Percentiles rank a stretch among this genome's conserved stretches.
These are phyloP conservation scores for Betula pendula DNA, from an alignment of 306 rosid species.

Conservation along the genomic window DNA sequence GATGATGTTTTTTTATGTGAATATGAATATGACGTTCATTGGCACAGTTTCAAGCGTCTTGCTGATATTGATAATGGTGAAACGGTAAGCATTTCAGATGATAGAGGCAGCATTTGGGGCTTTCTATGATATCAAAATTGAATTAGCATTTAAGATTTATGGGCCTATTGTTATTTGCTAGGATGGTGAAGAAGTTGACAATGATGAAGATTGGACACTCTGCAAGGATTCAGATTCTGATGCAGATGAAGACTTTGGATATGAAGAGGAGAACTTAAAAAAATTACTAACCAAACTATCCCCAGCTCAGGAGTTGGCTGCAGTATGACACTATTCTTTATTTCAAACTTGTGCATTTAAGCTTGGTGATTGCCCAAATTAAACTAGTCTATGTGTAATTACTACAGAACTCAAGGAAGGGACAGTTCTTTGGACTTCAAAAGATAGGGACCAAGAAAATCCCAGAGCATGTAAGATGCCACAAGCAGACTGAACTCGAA, in stretches of 20 bases:
- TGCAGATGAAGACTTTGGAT: slow-evolving; percentile 68
- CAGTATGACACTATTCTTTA: slow-evolving; percentile 56
- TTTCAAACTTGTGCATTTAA: slow-evolving; percentile 20
- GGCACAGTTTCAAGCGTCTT: slow-evolving; percentile 89
- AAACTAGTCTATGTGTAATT: slow-evolving; percentile 22
- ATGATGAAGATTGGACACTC: slow-evolving; percentile 75
- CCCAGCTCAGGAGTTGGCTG: slow-evolving; percentile 60
- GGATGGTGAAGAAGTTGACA: slow-evolving; percentile 60
- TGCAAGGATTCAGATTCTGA: slow-evolving; percentile 57
- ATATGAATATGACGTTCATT: slow-evolving; percentile 84
- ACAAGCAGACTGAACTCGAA: slow-evolving; percentile 84
- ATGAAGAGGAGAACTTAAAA: slow-evolving; percentile 59
- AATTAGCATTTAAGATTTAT: slow-evolving; percentile 4
- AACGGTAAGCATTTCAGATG: slow-evolving; percentile 46
- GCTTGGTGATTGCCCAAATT: slow-evolving; percentile 31
- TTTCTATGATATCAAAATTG: neutral
- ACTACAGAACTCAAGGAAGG: slow-evolving; percentile 71
- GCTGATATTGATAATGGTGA: slow-evolving; percentile 65
- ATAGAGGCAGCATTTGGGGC: slow-evolving; percentile 9
- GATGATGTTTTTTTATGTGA: slow-evolving; percentile 87
- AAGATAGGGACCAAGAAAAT: slow-evolving; percentile 81
- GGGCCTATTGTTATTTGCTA: slow-evolving; percentile 34
- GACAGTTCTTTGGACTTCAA: slow-evolving; percentile 79
- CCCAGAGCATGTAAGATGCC: slow-evolving; percentile 79
- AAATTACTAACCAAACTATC: slow-evolving; percentile 38